Evolutionary conservation across 108 stramenopile genomes (phyloP).

Genomic region (Parietichytrium sp.): DNA sequence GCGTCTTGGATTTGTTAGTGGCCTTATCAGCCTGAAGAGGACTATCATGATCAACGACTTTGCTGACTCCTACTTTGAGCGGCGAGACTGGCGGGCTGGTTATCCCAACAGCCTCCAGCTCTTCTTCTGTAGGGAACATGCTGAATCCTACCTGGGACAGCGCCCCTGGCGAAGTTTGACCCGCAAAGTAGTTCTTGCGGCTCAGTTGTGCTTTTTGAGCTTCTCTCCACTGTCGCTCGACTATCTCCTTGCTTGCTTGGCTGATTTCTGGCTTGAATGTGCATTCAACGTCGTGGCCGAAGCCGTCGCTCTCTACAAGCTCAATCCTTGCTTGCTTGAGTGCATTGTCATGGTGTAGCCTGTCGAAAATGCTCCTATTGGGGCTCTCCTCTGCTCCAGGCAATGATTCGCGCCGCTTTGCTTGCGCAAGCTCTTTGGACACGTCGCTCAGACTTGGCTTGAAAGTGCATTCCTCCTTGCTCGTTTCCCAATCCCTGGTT

Average conservation of each 20-base stretch:
- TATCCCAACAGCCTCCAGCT: neutral
- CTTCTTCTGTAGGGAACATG: neutral
- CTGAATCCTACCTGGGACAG: neutral
- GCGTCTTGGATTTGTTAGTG: too few species aligned
- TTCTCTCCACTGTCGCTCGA: too few species aligned
- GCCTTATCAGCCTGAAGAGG: too few species aligned
- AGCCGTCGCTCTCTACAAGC: neutral
- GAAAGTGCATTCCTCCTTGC: conserved; percentile 13
- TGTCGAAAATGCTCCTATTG: neutral
- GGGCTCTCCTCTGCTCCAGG: neutral
- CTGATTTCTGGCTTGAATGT: neutral
- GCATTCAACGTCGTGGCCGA: neutral
- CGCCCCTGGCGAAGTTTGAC: neutral
- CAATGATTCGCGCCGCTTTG: neutral
- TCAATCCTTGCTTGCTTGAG: neutral
- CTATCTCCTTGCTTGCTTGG: neutral
- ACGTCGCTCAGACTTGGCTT: neutral
- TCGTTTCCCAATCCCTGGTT: neutral
- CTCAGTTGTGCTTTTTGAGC: too few species aligned
- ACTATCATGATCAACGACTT: too few species aligned
- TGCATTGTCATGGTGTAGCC: neutral
- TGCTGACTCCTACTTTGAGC: too few species aligned
- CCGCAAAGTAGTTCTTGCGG: too few species aligned
- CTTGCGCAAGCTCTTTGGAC: neutral
- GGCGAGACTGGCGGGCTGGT: neutral